Conservation (phyloP, 768 basidiomycete species). For the Scleroderma bovista region DNA sequence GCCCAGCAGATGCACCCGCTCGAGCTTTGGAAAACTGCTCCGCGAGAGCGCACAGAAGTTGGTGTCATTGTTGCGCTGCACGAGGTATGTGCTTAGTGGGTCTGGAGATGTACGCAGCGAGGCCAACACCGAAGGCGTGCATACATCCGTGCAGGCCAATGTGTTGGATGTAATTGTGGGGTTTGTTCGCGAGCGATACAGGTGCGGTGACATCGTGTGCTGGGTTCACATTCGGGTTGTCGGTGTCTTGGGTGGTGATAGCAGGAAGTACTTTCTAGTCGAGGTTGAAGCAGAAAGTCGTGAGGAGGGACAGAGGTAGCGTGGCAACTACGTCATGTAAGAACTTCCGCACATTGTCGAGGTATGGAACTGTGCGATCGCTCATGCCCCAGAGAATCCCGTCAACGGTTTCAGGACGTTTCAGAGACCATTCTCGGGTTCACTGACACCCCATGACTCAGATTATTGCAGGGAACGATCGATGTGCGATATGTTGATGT, state of each 20-base stretch:
- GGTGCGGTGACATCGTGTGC: conserved; percentile 25
- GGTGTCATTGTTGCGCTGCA: conserved; percentile 56
- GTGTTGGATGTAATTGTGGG: conserved; percentile 51
- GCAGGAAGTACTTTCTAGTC: conserved; percentile 56
- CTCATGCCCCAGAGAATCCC: too few relatives aligned
- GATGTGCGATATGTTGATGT: too few relatives aligned
- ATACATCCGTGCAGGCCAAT: conserved; percentile 67
- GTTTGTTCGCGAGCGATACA: conserved; percentile 40
- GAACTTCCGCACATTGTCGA: too few relatives aligned
- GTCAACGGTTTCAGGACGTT: too few relatives aligned
- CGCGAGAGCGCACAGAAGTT: conserved; percentile 51
- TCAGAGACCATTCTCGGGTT: too few relatives aligned
- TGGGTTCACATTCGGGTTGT: conserved; percentile 9
- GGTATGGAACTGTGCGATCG: too few relatives aligned
- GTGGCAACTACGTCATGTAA: too few relatives aligned
- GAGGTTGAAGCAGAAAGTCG: conserved; percentile 64
- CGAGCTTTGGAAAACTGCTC: conserved; percentile 55
- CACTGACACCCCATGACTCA: too few relatives aligned
- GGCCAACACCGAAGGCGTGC: conserved; percentile 65
- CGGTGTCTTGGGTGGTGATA: too few relatives aligned
- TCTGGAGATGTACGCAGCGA: conserved; percentile 38
- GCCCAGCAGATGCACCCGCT: conserved; percentile 54
- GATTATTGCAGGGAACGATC: too few relatives aligned
- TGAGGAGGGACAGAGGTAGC: too few relatives aligned
- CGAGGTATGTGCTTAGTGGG: conserved; percentile 39